Evolutionary conservation across 805 yeast species (phyloP).

Genomic region (Suhomyces prunicola): DNA sequence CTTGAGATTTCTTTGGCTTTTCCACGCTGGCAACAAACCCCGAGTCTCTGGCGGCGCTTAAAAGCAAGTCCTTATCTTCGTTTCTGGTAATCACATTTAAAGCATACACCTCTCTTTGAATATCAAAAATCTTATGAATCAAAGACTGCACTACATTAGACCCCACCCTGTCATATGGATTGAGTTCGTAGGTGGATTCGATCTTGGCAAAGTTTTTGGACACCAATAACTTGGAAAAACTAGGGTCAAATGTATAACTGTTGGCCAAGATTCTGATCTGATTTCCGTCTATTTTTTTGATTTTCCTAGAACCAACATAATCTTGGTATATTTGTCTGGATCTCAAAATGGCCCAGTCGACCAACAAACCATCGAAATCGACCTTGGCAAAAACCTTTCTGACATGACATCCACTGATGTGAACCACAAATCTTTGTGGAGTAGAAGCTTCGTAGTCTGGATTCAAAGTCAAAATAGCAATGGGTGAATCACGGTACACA

Average conservation of each 20-base stretch:
- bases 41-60: slow-evolving; percentile 11
- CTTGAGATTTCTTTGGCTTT: not conserved
- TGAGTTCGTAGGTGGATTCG: slow-evolving; percentile 21
- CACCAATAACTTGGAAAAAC: slow-evolving; percentile 33
- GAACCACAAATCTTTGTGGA: slow-evolving; percentile 42
- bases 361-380: slow-evolving; percentile 60
- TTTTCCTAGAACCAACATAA: slow-evolving; percentile 24
- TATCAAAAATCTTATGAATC: slow-evolving; percentile 21
- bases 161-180: slow-evolving; percentile 22
- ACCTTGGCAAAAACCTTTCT: slow-evolving; percentile 65
- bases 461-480: slow-evolving; percentile 56
- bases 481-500: slow-evolving; percentile 66
- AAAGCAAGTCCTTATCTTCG: slow-evolving; percentile 16
- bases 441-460: slow-evolving; percentile 38
- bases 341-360: slow-evolving; percentile 58
- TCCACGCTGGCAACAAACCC: not conserved
- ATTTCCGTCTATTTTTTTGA: slow-evolving; percentile 22
- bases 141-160: not conserved
- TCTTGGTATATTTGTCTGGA: slow-evolving; percentile 38
- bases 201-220: slow-evolving; percentile 44
- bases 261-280: slow-evolving; percentile 44
- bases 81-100: slow-evolving; percentile 20
- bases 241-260: slow-evolving; percentile 50
- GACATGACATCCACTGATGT: slow-evolving; percentile 57
- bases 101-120: slow-evolving; percentile 28